Percentiles rank a stretch among this genome's conserved stretches.
Evolutionary conservation across 306 rosid species (phyloP).

Genomic region (Purshia tridentata): DNA sequence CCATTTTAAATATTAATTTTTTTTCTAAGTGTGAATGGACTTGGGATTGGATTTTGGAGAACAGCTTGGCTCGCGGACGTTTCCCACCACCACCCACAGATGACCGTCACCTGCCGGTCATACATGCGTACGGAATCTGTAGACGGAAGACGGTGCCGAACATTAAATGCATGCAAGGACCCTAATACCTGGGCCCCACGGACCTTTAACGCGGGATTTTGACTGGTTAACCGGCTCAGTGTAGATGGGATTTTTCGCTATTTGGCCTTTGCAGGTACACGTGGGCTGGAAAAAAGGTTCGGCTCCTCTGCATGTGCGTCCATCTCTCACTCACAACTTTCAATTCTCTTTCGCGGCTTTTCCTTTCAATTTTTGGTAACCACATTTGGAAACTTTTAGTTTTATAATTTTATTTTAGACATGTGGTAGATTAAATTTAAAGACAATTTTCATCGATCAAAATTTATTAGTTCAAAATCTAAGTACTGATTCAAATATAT

Average conservation of each 20-base stretch:
- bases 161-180: conserved; percentile 44
- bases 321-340: neutral
- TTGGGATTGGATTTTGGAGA: conserved; percentile 59
- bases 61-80: conserved; percentile 60
- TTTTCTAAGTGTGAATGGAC: conserved; percentile 41
- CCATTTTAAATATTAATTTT: conserved; percentile 21
- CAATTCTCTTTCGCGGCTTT: conserved; percentile 11
- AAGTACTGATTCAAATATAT: too few relatives aligned
- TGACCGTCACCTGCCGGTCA: conserved; percentile 65
- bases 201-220: conserved; percentile 53
- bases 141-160: conserved; percentile 34
- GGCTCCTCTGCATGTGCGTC: neutral
- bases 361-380: neutral
- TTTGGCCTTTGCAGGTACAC: conserved; percentile 33
- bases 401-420: neutral
- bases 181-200: conserved; percentile 36
- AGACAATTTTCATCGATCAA: too few relatives aligned
- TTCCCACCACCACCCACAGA: conserved; percentile 48
- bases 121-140: conserved; percentile 34
- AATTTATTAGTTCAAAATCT: too few relatives aligned
- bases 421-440: too few relatives aligned
- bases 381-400: neutral
- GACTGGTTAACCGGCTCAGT: conserved; percentile 62
- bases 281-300: conserved; percentile 28
- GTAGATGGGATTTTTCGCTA: conserved; percentile 32